Evolutionary conservation across 2,329 filamentous ascomycete genomes (phyloP).

Genomic region (Alternaria incomplexa): DNA sequence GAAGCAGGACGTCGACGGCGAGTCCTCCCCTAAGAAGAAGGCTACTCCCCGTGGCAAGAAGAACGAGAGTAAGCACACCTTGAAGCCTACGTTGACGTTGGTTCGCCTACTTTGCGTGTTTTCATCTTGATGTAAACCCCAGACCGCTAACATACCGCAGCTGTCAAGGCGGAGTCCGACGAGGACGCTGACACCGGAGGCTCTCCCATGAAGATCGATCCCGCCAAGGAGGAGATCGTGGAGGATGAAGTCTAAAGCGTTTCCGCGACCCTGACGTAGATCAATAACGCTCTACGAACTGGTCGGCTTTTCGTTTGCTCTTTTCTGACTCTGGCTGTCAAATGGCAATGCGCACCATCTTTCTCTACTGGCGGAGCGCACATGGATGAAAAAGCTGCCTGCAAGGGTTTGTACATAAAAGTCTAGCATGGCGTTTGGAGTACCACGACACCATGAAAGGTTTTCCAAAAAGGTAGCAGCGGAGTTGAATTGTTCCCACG

Average conservation of each 20-base stretch:
- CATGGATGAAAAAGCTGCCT: not conserved
- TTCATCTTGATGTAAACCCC: not conserved
- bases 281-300: not conserved
- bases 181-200: conserved; percentile 1
- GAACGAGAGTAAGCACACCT: conserved; percentile 17
- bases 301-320: not conserved
- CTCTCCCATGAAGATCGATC: conserved; percentile 1
- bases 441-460: not conserved
- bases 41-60: conserved; percentile 29
- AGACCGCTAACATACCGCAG: conserved; percentile 9
- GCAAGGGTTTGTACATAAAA: not conserved
- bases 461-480: not conserved
- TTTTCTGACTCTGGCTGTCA: not conserved
- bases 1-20: conserved; percentile 42
- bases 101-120: not conserved
- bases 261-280: not conserved
- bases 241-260: conserved; percentile 20
- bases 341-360: not conserved
- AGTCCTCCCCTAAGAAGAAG: conserved; percentile 42
- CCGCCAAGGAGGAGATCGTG: conserved; percentile 4
- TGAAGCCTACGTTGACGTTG: not conserved
- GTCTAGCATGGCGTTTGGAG: not conserved
- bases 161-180: conserved; percentile 14
- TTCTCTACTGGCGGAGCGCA: not conserved
- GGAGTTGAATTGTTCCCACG: not conserved